Evolutionary conservation across 1,284 basidiomycete species (phyloP).

Genomic region (Tilletia setariae): DNA sequence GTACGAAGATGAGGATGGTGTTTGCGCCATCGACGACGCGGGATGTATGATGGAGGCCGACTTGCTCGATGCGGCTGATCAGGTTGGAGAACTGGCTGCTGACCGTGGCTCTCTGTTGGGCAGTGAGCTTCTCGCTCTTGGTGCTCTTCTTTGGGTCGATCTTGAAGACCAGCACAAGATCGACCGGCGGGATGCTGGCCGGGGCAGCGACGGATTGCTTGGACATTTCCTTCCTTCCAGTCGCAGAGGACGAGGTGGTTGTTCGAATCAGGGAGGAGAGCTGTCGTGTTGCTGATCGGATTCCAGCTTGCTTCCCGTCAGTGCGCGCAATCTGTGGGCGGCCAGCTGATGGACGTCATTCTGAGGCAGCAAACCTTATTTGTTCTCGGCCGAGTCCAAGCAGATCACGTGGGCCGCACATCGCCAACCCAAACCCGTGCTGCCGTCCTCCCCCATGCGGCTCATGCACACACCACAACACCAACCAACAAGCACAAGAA

Average conservation of each 20-base stretch:
- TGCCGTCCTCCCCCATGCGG: no score
- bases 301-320: no score
- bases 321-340: no score
- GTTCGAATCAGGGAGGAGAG: no score
- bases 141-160: conserved; percentile 31
- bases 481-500: neutral
- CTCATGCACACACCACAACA: neutral
- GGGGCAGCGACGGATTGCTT: neutral
- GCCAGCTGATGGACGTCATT: no score
- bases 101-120: conserved; percentile 26
- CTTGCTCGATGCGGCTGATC: conserved; percentile 27
- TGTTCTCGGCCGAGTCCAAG: no score
- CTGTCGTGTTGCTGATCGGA: no score
- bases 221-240: no score
- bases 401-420: no score
- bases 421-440: no score
- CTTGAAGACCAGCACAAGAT: conserved; percentile 45
- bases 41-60: conserved; percentile 40
- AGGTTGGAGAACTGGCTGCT: conserved; percentile 34
- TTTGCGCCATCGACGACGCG: conserved; percentile 29
- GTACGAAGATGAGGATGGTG: conserved; percentile 45
- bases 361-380: no score
- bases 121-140: conserved; percentile 28
- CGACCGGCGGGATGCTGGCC: conserved; percentile 23
- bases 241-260: no score